Evolutionary conservation across 441 rosid genomes (phyloP).

Genomic region (Erodium texanum): DNA sequence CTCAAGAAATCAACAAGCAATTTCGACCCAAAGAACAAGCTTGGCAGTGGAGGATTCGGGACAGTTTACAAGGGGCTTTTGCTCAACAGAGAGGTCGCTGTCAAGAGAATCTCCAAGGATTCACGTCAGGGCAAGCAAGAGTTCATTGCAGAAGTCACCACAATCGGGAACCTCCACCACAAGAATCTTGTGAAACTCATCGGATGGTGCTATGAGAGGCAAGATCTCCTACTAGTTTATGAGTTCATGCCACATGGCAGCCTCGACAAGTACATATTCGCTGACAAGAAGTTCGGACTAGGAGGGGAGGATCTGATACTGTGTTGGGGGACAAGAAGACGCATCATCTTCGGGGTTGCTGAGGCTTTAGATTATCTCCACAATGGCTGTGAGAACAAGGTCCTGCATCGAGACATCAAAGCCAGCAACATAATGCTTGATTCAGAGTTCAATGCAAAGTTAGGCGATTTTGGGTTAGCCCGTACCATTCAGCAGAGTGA

Average conservation of each 20-base stretch:
- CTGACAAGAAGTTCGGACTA: constrained; percentile 17
- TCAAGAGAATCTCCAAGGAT: no score
- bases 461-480: constrained; percentile 69
- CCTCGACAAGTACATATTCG: constrained; percentile 45
- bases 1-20: no score
- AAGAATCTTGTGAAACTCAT: constrained; percentile 36
- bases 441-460: constrained; percentile 39
- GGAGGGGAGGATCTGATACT: constrained; percentile 22
- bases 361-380: constrained; percentile 65
- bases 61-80: no score
- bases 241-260: constrained; percentile 60
- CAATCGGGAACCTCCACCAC: no score
- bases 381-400: constrained; percentile 52
- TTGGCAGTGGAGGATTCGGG: no score
- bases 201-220: constrained; percentile 60
- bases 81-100: no score
- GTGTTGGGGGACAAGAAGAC: constrained; percentile 43
- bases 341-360: constrained; percentile 39
- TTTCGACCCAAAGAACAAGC: no score
- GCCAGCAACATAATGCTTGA: constrained; percentile 73
- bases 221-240: constrained; percentile 46
- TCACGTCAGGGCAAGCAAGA: no score
- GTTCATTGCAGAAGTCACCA: no score
- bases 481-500: constrained; percentile 44
- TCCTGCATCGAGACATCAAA: constrained; percentile 70